Evolutionary conservation across 2,329 filamentous ascomycete genomes (phyloP), one percentile per base, ranked within the genome.

Genomic region (Rutstroemia sp.): DNA sequence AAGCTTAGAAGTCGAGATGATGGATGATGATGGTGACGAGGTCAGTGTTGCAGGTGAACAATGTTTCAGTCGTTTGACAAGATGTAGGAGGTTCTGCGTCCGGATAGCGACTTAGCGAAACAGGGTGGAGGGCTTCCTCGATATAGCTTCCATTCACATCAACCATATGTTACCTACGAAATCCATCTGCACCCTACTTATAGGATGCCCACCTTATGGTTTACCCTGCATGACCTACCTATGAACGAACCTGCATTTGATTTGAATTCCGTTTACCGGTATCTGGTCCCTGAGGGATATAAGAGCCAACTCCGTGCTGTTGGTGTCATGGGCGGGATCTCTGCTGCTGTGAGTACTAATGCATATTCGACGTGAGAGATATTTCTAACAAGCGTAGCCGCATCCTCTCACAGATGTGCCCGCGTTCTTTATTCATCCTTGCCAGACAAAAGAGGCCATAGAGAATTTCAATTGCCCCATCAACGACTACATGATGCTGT

Each of bases 391-490:
- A 27, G 8, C 27, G 27, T 51, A 71, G 69, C 67, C 64, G 71
- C 91, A 97, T 77, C 92, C 94, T 52, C 72, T 88, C 58, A 89
- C 84, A 57, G 87, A 87, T 53, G 72, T 85, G 57, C 89, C 91
- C 42, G 82, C 84, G 50, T 96, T 92, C 72, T 96, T 96, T 72
- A 80, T 97, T 64, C 94, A 99, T 73, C 92, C 94, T 23, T 97
- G 94, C 73, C 83, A 89, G 69, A 88, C 94, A 8, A 88, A 87
- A 56, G 87, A 92, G 62, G 88, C 88, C 52, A 88, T 97, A 80
- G 76, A 77, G 63, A 76, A 75, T 51, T 84, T 90, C 65, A 60
- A 67, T 42, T 84, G 81, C 64, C 71, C 77, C 68, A 75, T 77
- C 69, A 72, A 84, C 65, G 78, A 85, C 65, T 97, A 97, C 75